Percentiles rank a stretch among this genome's conserved stretches.
Conservation (phyloP, 768 basidiomycete genomes). For the Dioszegia hungarica region DNA sequence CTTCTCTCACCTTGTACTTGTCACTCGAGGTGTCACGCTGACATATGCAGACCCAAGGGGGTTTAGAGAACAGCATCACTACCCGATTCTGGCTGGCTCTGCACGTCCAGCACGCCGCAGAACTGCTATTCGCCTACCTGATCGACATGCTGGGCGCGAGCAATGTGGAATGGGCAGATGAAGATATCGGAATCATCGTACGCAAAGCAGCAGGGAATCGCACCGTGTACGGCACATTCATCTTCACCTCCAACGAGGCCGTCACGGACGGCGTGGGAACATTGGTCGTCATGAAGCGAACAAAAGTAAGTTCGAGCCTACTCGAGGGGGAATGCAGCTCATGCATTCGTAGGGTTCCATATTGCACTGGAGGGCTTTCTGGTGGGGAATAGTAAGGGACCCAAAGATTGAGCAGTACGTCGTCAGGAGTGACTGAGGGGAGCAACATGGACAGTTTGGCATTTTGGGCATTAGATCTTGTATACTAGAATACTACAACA, state of each 20-base stretch:
- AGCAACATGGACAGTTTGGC: no score
- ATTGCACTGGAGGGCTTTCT: conserved; percentile 41
- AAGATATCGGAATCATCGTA: conserved; percentile 11
- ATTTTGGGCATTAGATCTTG: no score
- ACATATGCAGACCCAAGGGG: conserved; percentile 33
- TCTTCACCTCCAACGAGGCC: conserved; percentile 17
- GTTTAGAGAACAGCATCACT: conserved; percentile 28
- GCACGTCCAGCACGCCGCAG: conserved; percentile 10
- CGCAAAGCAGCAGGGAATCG: conserved; percentile 30
- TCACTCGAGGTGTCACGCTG: neutral
- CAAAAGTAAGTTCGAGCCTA: conserved; percentile 21
- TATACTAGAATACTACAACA: no score
- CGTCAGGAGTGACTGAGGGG: conserved; percentile 28
- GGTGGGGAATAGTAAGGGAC: conserved; percentile 40
- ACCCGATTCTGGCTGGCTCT: conserved; percentile 41
- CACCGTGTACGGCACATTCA: conserved; percentile 22
- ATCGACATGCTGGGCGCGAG: conserved; percentile 19
- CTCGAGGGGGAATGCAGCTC: neutral
- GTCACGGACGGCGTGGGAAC: conserved; percentile 17
- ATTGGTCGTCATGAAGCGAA: conserved; percentile 27
- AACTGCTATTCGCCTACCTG: conserved; percentile 21
- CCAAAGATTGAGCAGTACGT: conserved; percentile 33
- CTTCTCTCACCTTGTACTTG: no score
- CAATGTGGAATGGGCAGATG: conserved; percentile 10
- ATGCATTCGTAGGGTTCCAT: conserved; percentile 32